Evolutionary conservation across 345 rosid genomes (phyloP).

Genomic region (Ceriops zippeliana): DNA sequence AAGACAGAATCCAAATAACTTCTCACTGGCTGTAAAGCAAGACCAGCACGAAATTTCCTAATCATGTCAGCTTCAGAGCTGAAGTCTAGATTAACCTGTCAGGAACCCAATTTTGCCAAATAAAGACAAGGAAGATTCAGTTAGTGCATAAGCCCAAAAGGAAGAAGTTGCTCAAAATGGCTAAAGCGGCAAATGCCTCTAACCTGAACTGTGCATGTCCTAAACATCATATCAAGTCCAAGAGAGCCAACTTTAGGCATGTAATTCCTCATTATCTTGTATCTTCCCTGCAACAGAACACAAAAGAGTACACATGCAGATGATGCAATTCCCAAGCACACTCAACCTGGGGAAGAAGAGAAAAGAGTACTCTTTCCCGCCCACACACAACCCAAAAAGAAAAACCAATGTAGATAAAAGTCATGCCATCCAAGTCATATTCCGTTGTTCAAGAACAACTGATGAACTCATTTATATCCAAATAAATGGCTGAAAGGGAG

Average conservation of each 20-base stretch:
- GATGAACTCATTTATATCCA: not conserved
- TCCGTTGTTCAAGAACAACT: not conserved
- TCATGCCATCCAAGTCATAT: not conserved
- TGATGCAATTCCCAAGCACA: no score
- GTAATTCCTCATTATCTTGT: slow-evolving; percentile 93
- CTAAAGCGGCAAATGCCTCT: slow-evolving; percentile 24
- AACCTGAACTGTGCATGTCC: slow-evolving; percentile 99
- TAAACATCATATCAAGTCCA: slow-evolving; percentile 97
- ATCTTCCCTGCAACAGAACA: slow-evolving; percentile 77
- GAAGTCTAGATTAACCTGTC: slow-evolving; percentile 93
- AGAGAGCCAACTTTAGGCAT: slow-evolving; percentile 96
- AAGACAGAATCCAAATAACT: slow-evolving; percentile 16
- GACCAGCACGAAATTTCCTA: slow-evolving; percentile 89
- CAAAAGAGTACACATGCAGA: slow-evolving; percentile 25
- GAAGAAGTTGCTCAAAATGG: slow-evolving; percentile 8
- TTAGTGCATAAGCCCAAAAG: slow-evolving; percentile 3
- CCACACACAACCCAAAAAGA: no score
- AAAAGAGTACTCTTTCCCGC: not conserved
- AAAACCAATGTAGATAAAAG: not conserved
- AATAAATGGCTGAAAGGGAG: not conserved
- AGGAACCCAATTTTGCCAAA: not conserved
- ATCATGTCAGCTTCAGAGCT: slow-evolving; percentile 97
- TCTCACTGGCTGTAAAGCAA: slow-evolving; percentile 96
- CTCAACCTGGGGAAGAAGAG: not conserved
- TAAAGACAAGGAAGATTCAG: slow-evolving; percentile 4